Percentiles rank a stretch among this genome's conserved stretches.
Conservation (phyloP, 1,284 basidiomycete species). For the Pseudozyma hubeiensis region DNA sequence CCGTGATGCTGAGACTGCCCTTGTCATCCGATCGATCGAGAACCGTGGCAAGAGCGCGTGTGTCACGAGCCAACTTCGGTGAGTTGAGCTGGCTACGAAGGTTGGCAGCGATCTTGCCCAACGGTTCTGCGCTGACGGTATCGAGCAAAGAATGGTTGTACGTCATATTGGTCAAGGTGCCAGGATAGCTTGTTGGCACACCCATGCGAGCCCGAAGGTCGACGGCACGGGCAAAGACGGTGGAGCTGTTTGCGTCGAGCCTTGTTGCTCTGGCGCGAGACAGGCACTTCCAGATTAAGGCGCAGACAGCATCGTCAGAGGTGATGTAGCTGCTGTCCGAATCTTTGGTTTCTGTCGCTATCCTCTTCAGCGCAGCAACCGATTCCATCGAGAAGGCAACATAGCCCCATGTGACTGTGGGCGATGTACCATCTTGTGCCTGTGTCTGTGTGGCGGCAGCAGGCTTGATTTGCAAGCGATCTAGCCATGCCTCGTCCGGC, state of each 20-base stretch:
- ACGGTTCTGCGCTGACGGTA: neutral
- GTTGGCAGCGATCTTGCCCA: conserved; percentile 1
- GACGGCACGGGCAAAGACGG: conserved; percentile 9
- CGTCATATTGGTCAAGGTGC: conserved; percentile 11
- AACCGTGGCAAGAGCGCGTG: conserved; percentile 6
- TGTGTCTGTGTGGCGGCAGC: neutral
- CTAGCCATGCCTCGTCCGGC: neutral
- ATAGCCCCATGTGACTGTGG: neutral
- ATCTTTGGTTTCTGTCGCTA: conserved; percentile 5
- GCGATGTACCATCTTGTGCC: no score
- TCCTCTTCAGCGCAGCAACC: neutral
- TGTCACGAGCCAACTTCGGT: neutral
- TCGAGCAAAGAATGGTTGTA: conserved; percentile 2
- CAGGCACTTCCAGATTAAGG: conserved; percentile 6
- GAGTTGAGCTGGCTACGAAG: conserved; percentile 6
- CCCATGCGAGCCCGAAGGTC: conserved; percentile 4
- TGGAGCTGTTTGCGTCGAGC: neutral
- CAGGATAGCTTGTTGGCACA: conserved; percentile 4
- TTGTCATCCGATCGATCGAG: conserved; percentile 3
- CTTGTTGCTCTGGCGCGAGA: conserved; percentile 7
- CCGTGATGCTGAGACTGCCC: conserved; percentile 7
- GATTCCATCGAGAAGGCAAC: conserved; percentile 1
- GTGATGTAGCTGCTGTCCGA: conserved; percentile 1
- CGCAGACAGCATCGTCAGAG: conserved; percentile 7
- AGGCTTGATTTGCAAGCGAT: neutral